Percentiles rank a stretch among this genome's conserved stretches.
Conservation (phyloP, 1,284 basidiomycete genomes). For the Porodaedalea pini region DNA sequence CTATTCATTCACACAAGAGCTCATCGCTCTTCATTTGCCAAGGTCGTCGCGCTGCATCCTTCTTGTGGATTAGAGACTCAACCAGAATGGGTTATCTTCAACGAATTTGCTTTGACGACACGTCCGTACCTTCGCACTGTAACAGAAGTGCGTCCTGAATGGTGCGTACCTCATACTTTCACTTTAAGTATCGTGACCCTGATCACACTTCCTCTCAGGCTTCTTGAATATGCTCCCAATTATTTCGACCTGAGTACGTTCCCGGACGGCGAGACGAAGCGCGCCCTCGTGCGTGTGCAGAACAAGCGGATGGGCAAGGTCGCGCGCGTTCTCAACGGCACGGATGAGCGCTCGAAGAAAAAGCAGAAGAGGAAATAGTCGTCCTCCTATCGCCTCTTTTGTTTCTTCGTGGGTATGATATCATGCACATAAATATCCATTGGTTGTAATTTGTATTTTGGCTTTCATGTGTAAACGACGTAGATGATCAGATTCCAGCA, state of each 20-base stretch:
- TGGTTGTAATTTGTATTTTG: neutral
- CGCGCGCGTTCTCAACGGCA: constrained; percentile 26
- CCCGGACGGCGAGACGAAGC: constrained; percentile 72
- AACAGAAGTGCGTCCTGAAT: constrained; percentile 85
- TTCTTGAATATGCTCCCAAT: constrained; percentile 74
- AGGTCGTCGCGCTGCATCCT: constrained; percentile 92
- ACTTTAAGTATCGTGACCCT: neutral
- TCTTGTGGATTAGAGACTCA: constrained; percentile 90
- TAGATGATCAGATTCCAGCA: neutral
- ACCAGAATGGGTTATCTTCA: constrained; percentile 97
- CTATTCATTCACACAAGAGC: neutral
- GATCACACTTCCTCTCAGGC: constrained; percentile 42
- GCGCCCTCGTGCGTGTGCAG: constrained; percentile 50
- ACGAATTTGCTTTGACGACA: constrained; percentile 96
- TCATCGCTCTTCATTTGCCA: constrained; percentile 14
- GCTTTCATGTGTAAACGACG: neutral
- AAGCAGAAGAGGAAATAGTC: constrained; percentile 26
- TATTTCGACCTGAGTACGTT: constrained; percentile 80
- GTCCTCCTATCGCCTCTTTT: neutral
- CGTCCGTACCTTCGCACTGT: constrained; percentile 88
- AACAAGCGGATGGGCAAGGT: constrained; percentile 40
- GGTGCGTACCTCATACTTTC: constrained; percentile 46
- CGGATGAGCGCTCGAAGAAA: constrained; percentile 28
- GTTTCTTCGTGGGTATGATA: neutral
- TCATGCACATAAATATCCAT: neutral